Evolutionary conservation across 2,329 filamentous ascomycete genomes (phyloP), one percentile per base, ranked within the genome.

Genomic region (Stachybotrys chartarum): DNA sequence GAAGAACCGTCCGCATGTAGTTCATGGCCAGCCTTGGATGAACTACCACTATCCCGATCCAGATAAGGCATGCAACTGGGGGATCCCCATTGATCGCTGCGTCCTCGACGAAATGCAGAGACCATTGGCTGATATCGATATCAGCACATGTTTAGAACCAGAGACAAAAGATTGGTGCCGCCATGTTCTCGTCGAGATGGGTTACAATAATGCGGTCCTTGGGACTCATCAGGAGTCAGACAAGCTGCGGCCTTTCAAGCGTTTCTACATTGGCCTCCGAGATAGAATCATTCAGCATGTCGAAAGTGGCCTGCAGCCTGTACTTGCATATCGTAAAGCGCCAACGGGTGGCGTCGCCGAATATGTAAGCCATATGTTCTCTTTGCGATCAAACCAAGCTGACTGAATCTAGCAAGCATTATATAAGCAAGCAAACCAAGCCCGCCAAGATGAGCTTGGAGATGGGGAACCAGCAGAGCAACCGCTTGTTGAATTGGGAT

Each of bases 1-100:
- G 39, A 54, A 50, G 18, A 54, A 54, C 39, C 53, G 53, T 51
- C 53, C 47, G 6, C 48, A 55, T 24, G 53, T 55, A 30, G 48
- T 50, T 50, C 48, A 50, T n/a, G 48, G 48, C 48, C 39, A 55
- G 31, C 49, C 54, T 17, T 55, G 24, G 49, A 52, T 55, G 39
- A 55, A 55, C 49, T 55, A 55, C 49, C 39, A 55, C 30, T 55
- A 55, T 32, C 54, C 54, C 18, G 49, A 55, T 35, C 54, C 39
- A 10, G 39, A 52, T 24, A 55, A 52, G 54, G 54, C 49, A 24
- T 54, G 32, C 17, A 54, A 54, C 35, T 54, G 32, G 32, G 30
- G 53, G 7, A 47, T 47, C 45, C 45, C 48, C n/a, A 50, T 50
- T 50, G 48, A 50, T n/a, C 48, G 48, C 48, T 50, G 11, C 48